Base-by-base conservation (phyloP, 1,139 yeast genomes). In the Debaryomyces sp. region DNA sequence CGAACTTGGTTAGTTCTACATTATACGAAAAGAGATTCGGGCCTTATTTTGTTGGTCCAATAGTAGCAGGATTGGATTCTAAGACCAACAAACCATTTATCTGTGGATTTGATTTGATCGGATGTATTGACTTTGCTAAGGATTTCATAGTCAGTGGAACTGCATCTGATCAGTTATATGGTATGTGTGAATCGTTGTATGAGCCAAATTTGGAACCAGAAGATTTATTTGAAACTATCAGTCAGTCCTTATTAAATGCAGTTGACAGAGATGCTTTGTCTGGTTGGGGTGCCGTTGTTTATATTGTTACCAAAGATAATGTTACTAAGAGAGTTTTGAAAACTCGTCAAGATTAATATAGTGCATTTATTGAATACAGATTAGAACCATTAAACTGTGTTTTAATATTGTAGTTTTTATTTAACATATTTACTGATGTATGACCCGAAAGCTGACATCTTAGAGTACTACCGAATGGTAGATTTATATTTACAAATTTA, bases 211-310 rank as follows among this genome's bases (percentile, higher is more conserved):
- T 94, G 60, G 97, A 84, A 67, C 94, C 99, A 5, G 99, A 95
- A 58, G 97, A 94, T 66, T 77, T 95, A 62, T 95, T 95, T 67
- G 99, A 95, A 69, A 92, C 98, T 41, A 88, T 92, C 59, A 87
- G 96, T 60, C 99, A 95, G 72, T 92, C 97, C 0, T 75, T 95
- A 54, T 77, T 94, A 72, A 91, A 89, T 67, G 98, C 97, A 21
- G 96, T 89, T 40, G 99, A 95, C 68, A 87, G 99, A 77, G 99
- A 95, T 72, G 96, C 98, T 6, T 78, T 95, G 55, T 86, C 96
- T 45, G 99, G 99, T 54, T 94, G 98, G 97, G 99, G 99, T 62
- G 97, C 96, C 13, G 89, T 89, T 30, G 99, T 95, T 35, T 92
- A 94, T 68, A 75, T 95, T 52, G 83, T 95, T 50, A 90, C 97